Conservation (phyloP, 306 rosid genomes). For the Ormosia semicastrata region DNA sequence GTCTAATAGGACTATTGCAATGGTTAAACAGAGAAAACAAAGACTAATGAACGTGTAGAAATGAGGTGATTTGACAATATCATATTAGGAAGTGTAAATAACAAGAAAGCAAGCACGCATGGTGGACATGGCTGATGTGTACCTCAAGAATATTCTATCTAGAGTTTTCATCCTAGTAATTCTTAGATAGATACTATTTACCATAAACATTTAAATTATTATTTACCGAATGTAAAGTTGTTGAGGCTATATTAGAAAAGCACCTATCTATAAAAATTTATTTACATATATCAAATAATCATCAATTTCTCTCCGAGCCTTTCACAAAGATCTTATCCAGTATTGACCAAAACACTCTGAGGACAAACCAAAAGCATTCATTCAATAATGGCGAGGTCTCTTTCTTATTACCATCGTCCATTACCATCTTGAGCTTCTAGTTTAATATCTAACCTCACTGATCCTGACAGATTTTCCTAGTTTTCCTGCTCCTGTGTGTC, state of each 20-base stretch:
- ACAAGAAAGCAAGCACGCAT: slow-evolving; percentile 20
- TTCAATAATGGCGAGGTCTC: slow-evolving; percentile 23
- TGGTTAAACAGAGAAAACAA: not conserved
- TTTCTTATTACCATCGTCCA: not conserved
- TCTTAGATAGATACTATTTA: too few relatives aligned
- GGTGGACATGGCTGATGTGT: not conserved
- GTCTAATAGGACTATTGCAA: not conserved
- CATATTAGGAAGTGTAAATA: not conserved
- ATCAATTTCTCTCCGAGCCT: too few relatives aligned
- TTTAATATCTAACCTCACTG: not conserved
- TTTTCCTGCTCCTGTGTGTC: not conserved
- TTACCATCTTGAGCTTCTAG: not conserved
- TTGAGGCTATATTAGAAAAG: too few relatives aligned
- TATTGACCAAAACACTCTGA: too few relatives aligned
- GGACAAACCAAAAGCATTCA: too few relatives aligned
- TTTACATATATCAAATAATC: too few relatives aligned
- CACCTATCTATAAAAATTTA: too few relatives aligned
- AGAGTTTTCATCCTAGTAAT: too few relatives aligned
- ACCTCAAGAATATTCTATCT: not conserved
- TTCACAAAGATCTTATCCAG: too few relatives aligned
- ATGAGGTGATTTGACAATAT: slow-evolving; percentile 5
- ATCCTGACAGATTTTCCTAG: not conserved
- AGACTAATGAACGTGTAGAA: not conserved
- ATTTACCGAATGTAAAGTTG: too few relatives aligned
- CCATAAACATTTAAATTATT: too few relatives aligned